Conservation (phyloP, 768 basidiomycete species). For the Xerocomus brunneocitrinus region DNA sequence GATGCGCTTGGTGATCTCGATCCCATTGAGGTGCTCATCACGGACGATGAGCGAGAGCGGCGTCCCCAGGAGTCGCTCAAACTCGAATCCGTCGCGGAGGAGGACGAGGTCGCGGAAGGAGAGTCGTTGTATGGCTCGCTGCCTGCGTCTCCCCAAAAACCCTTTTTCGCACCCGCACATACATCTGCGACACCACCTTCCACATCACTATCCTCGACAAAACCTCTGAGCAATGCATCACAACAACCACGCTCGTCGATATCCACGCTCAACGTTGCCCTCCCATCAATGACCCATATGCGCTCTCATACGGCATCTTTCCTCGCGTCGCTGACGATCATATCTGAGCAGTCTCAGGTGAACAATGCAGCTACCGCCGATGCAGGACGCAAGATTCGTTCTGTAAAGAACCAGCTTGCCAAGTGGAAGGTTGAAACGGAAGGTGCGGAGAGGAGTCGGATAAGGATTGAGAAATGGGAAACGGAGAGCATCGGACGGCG, state of each 20-base stretch:
- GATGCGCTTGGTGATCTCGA: constrained; percentile 71
- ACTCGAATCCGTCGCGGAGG: constrained; percentile 38
- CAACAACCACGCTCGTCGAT: constrained; percentile 27
- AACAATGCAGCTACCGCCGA: constrained; percentile 83
- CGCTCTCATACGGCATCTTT: constrained; percentile 73
- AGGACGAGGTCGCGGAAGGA: constrained; percentile 38
- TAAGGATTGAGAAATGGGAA: constrained; percentile 79
- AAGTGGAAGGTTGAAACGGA: constrained; percentile 82
- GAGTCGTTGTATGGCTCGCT: constrained; percentile 37
- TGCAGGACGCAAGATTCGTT: constrained; percentile 80
- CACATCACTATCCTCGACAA: constrained; percentile 36
- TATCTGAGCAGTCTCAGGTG: constrained; percentile 87
- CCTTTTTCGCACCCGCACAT: constrained; percentile 50
- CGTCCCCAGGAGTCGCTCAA: constrained; percentile 26
- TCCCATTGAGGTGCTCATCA: constrained; percentile 43
- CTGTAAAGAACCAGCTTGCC: constrained; percentile 76
- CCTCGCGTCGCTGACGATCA: constrained; percentile 65
- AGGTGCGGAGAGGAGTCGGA: constrained; percentile 74
- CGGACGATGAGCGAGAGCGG: constrained; percentile 28
- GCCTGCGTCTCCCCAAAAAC: constrained; percentile 49
- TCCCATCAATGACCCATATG: constrained; percentile 65
- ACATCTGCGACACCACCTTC: constrained; percentile 49
- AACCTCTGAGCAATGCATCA: constrained; percentile 16
- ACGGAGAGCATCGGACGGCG: constrained; percentile 39
- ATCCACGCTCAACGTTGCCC: constrained; percentile 30